phyloP scores from a whole-genome alignment of 2,329 filamentous ascomycete species.

The Gremmenia infestans region DNA sequence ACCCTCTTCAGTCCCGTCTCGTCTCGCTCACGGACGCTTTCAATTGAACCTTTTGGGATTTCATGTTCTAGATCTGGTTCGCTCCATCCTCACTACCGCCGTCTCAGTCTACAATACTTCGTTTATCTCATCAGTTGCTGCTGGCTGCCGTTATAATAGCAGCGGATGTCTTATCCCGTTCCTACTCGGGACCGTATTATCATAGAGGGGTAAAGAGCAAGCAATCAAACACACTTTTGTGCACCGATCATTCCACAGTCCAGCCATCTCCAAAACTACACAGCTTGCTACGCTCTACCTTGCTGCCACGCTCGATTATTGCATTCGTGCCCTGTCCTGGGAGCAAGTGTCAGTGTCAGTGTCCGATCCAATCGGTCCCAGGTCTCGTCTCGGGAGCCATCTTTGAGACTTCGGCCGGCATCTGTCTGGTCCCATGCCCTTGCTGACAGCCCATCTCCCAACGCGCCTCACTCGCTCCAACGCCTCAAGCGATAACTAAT shows the following conservation, averaged over 20 bases:
- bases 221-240: constrained; percentile 21
- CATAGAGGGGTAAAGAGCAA: constrained; percentile 9
- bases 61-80: constrained; percentile 7
- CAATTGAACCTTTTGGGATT: background rate
- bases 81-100: background rate
- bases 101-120: background rate
- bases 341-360: constrained; percentile 5
- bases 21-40: constrained; percentile 4
- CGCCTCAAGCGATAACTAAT: constrained; percentile 6
- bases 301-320: background rate
- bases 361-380: constrained; percentile 14
- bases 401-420: constrained; percentile 14
- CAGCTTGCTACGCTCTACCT: constrained; percentile 2
- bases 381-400: constrained; percentile 19
- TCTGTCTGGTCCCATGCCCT: constrained; percentile 9
- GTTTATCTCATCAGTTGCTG: constrained; percentile 12
- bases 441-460: constrained; percentile 1
- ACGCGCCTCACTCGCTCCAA: background rate
- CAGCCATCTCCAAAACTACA: constrained; percentile 5
- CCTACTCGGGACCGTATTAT: constrained; percentile 17
- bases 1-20: background rate
- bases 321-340: constrained; percentile 2
- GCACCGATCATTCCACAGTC: constrained; percentile 9
- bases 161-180: constrained; percentile 21
- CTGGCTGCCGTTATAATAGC: constrained; percentile 19